phyloP scores from a whole-genome alignment of 768 basidiomycete genomes.

The Botryobasidium botryosum region DNA sequence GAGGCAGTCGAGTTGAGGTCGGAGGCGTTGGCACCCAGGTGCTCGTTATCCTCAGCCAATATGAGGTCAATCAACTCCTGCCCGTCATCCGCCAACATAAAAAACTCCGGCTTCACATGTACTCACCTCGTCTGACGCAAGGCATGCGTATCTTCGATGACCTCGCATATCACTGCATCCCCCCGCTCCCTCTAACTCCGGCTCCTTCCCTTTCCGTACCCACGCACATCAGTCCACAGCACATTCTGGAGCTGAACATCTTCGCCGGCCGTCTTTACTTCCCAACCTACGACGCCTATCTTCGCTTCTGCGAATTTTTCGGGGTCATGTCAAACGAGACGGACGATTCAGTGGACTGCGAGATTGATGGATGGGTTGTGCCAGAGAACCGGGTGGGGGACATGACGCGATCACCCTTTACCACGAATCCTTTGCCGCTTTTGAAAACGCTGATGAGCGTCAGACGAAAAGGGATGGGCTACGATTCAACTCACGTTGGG shows the following conservation, averaged over 20 bases:
- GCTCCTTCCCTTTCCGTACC: not conserved
- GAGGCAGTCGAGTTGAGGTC: not conserved
- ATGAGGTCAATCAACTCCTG: constrained; percentile 4
- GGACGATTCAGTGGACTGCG: too few relatives aligned
- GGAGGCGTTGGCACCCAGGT: constrained; percentile 9
- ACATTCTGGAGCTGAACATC: constrained; percentile 1
- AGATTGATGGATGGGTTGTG: too few relatives aligned
- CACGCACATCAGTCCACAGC: not conserved
- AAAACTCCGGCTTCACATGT: constrained; percentile 4
- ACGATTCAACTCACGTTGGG: too few relatives aligned
- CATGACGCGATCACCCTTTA: too few relatives aligned
- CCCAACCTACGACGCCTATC: not conserved
- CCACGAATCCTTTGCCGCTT: too few relatives aligned
- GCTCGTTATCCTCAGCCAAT: constrained; percentile 5
- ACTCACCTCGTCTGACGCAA: constrained; percentile 3
- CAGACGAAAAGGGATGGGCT: too few relatives aligned
- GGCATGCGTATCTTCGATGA: constrained; percentile 2
- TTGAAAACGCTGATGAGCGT: too few relatives aligned
- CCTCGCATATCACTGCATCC: constrained; percentile 2
- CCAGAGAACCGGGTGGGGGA: too few relatives aligned
- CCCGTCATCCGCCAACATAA: constrained; percentile 1
- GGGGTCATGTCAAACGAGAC: too few relatives aligned
- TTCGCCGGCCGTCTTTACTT: constrained; percentile 2
- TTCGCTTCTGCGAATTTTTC: not conserved
- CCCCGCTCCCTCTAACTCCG: not conserved